phyloP scores from a whole-genome alignment of 2,329 filamentous ascomycete genomes.

The Colletotrichum tabaci region DNA sequence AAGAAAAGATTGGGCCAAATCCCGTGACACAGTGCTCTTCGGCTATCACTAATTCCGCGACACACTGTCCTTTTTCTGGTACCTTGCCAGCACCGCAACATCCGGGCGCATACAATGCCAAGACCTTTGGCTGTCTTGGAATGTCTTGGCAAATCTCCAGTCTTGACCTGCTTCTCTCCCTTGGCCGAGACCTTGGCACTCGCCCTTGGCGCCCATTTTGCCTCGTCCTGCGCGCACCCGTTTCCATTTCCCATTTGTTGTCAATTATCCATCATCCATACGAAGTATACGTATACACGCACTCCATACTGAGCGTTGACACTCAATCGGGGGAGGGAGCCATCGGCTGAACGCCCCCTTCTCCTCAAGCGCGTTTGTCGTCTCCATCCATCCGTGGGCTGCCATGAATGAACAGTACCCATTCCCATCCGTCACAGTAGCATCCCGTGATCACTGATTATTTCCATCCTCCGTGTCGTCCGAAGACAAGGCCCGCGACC shows the following conservation, averaged over 20 bases:
- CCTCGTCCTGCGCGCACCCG: slow-evolving; percentile 39
- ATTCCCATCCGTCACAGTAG: background rate
- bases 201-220: slow-evolving; percentile 34
- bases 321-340: no score
- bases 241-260: slow-evolving; percentile 31
- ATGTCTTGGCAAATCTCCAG: slow-evolving; percentile 41
- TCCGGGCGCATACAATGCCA: slow-evolving; percentile 43
- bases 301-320: no score
- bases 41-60: background rate
- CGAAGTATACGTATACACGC: no score
- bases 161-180: slow-evolving; percentile 32
- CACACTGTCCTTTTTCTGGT: slow-evolving; percentile 11
- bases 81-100: slow-evolving; percentile 39
- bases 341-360: background rate
- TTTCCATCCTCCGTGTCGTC: slow-evolving; percentile 27
- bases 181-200: slow-evolving; percentile 40
- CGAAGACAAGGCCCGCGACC: slow-evolving; percentile 35
- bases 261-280: no score
- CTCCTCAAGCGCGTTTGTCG: background rate
- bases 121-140: slow-evolving; percentile 42
- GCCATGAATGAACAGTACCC: background rate
- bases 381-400: background rate
- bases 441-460: background rate
- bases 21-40: background rate
- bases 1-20: background rate